Base-by-base conservation (phyloP, 306 rosid genomes). In the Lablab purpureus region DNA sequence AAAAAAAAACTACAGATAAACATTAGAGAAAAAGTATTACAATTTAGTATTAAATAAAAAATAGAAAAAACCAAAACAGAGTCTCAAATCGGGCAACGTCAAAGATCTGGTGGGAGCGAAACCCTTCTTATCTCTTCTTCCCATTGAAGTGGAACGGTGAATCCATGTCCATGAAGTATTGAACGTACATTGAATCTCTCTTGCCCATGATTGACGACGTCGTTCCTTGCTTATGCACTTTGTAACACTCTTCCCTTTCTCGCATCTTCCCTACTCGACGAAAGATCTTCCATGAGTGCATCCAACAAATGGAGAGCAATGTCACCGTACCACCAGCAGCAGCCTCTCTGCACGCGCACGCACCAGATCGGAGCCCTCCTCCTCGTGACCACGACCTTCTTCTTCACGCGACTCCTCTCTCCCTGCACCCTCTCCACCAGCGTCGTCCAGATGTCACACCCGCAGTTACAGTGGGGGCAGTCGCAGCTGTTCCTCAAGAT, bases 311-410 rank as follows among this genome's bases (percentile, higher is more conserved):
- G 91, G 82, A 67, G 45, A 43, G 10, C 73, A 47, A 47, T 47
- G 52, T 15, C 88, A 52, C 82, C 70, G 58, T 71, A 80, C 15
- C 87, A 64, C 19, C 52, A 81, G 17, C 85, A 77, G 10, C 86
- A 80, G 23, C 81, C 85, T 3, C 85, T 63, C 1, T 95, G 99
- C 91, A 87, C 94, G 43, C 91, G 98, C 84, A 85, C 88, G 1
- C 98, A 88, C 82, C 98, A 90, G 92, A 89, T 93, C 87, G 98
- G 90, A 18, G 80, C 96, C 67, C 81, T 95, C 67, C 74, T 91
- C 74, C 67, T 95, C 8, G 85, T 93, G 23, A 77, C 78, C 5
- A 21, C 87, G 59, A 88, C 96, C 76, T 90, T 92, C 93, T 87
- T 92, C 90, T 32, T 91, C 73, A 84, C 91, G 15, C 85, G 91